Percentiles rank a stretch among this genome's conserved stretches.
Conservation (phyloP, 805 yeast genomes). For the Yarrowia sp. region DNA sequence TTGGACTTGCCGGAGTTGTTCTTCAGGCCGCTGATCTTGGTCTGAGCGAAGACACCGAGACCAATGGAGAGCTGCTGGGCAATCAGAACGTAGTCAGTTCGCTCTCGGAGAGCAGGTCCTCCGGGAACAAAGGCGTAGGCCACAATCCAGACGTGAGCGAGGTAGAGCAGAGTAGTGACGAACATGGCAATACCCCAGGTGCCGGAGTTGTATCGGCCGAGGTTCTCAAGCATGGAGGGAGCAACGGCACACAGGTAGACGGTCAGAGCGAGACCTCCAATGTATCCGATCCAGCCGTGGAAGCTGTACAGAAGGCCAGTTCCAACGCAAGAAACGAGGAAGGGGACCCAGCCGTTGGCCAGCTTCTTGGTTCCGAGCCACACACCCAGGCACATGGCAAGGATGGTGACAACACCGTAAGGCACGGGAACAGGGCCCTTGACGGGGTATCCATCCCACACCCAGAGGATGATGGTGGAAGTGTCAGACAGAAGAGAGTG, state of each 20-base stretch:
- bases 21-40: constrained; percentile 36
- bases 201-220: constrained; percentile 63
- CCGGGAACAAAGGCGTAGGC: constrained; percentile 99
- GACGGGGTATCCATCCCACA: constrained; percentile 95
- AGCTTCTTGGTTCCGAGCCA: constrained; percentile 53
- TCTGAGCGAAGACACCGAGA: constrained; percentile 56
- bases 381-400: constrained; percentile 64
- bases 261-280: constrained; percentile 71
- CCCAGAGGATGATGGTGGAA: constrained; percentile 87
- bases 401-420: constrained; percentile 73
- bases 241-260: constrained; percentile 67
- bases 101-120: constrained; percentile 85
- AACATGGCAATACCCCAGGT: constrained; percentile 53
- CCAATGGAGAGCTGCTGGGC: constrained; percentile 61
- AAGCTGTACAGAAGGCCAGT: constrained; percentile 58
- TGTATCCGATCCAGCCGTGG: constrained; percentile 74
- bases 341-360: constrained; percentile 50
- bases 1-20: constrained; percentile 30
- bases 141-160: constrained; percentile 95
- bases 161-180: constrained; percentile 62
- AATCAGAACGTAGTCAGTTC: constrained; percentile 77
- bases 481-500: constrained; percentile 83
- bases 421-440: constrained; percentile 87
- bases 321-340: constrained; percentile 57
- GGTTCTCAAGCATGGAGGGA: constrained; percentile 66